Evolutionary conservation across 202 grass and related monocot genomes (phyloP).

Genomic region (Bolboschoenoplectus hybrid): DNA sequence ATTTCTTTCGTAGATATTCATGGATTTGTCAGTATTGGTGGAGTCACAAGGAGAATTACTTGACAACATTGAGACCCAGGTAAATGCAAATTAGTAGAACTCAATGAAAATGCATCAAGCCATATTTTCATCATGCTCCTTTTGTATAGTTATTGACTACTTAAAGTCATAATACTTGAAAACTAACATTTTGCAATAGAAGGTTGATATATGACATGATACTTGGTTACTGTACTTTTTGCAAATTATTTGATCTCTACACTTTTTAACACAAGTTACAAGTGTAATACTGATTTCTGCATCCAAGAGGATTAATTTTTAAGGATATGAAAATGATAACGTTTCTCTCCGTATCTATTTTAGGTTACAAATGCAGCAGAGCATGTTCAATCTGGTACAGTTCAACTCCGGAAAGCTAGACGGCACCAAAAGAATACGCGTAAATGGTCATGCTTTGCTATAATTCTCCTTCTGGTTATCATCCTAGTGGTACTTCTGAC

Average conservation of each 20-base stretch:
- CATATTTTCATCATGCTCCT: not conserved
- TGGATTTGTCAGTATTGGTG: conserved; percentile 79
- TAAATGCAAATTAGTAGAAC: conserved; percentile 31
- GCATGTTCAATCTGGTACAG: conserved; percentile 53
- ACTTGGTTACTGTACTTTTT: not conserved
- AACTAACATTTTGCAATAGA: not conserved
- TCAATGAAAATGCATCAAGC: not conserved
- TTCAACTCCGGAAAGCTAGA: conserved; percentile 51
- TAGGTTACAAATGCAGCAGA: conserved; percentile 57
- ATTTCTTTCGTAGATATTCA: conserved; percentile 55
- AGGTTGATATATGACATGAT: conserved; percentile 1
- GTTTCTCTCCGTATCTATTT: conserved; percentile 10
- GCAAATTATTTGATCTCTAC: not conserved
- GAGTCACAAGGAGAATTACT: conserved; percentile 71
- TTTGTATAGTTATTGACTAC: not conserved
- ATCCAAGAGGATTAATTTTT: not conserved
- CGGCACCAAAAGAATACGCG: conserved; percentile 62
- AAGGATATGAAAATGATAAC: not conserved
- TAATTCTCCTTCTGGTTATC: conserved; percentile 60
- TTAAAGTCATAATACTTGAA: not conserved
- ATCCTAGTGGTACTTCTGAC: conserved; percentile 49
- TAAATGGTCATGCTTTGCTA: conserved; percentile 76
- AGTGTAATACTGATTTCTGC: not conserved
- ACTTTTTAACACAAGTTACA: not conserved
- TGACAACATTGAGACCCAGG: conserved; percentile 76